A percentile compares a stretch with the other conserved stretches of the same genome.
These are phyloP conservation scores for Ophiocordyceps unilateralis DNA, from an alignment of 2,329 filamentous ascomycete genomes.

Conservation along the genomic window DNA sequence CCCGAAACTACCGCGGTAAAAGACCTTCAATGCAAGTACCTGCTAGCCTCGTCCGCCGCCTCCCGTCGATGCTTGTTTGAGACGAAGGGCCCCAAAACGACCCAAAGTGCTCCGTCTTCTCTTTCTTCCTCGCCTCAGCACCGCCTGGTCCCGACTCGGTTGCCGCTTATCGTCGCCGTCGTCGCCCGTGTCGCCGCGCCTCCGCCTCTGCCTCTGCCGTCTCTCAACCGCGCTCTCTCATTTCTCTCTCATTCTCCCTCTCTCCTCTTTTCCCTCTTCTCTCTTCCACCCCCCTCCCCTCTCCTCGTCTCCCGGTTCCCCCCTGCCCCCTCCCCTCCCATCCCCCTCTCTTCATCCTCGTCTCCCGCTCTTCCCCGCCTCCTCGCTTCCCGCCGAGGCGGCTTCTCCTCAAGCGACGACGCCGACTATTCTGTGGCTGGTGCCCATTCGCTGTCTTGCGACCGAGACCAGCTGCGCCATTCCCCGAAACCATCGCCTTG, in stretches of 20 bases:
- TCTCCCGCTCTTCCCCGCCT: background rate
- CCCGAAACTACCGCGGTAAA: too few species aligned
- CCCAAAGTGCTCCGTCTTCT: background rate
- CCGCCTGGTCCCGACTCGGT: background rate
- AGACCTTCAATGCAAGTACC: background rate
- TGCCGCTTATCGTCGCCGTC: background rate
- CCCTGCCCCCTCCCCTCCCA: background rate
- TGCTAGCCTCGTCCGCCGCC: background rate
- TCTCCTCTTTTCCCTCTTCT: background rate
- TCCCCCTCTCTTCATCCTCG: background rate
- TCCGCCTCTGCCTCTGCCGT: background rate
- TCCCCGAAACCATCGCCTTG: background rate
- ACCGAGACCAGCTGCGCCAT: background rate
- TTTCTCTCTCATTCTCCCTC: background rate
- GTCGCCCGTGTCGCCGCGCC: background rate
- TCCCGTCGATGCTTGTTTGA: background rate
- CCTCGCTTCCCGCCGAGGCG: too few species aligned
- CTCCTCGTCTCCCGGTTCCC: background rate
- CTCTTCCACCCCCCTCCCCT: background rate
- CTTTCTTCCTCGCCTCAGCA: background rate
- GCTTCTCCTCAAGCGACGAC: background rate
- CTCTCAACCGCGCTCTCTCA: background rate
- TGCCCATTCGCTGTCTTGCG: background rate
- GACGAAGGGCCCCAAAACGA: background rate
- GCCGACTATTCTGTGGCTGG: background rate